Evolutionary conservation across 495 filamentous ascomycete species (phyloP), one percentile per base, ranked within the genome.

Genomic region (Daldinia decipiens): DNA sequence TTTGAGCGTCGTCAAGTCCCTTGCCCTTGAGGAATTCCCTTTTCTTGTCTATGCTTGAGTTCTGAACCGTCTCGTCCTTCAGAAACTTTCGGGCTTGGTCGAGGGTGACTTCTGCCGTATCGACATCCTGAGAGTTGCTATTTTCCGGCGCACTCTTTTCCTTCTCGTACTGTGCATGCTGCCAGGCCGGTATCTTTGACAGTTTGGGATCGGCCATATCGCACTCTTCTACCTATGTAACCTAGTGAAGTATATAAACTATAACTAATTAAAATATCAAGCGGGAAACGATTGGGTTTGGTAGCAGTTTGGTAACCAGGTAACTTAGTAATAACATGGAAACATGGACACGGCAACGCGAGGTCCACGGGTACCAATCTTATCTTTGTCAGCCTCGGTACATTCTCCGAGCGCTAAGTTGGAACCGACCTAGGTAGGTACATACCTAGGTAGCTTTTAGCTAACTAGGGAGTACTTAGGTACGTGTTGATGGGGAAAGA

Each of bases 41-140:
- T 80, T 97, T 95, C 78, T 88, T 88, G 57, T 92, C 90, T 50
- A 84, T 83, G 1, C 91, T 82, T 9, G 90, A 87, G 74, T 90
- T 82, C 32, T 87, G 86, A 51, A 97, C 91, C n/a, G 84, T 85
- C 7, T 91, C 88, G 61, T 94, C 91, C 45, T 91, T 81, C n/a
- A 98, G 87, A 75, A 98, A 97, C 62, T 84, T 89, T 36, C 85
- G 81, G 19, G 93, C 93, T 74, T 93, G 88, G 17, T 92, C 87
- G 17, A 95, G 74, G 11, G 90, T 74, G 57, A 76, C 73, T 17
- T 76, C 76, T 21, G 73, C 59, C 21, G 74, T 59, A 62, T 77
- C 65, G 68, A 52, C 12, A 40, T 70, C 59, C 13, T 67, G 60
- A 21, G 68, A 27, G 12, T 32, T 27, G 29, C 32, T 47, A 6